A percentile compares a stretch with the other conserved stretches of the same genome.
Conservation (phyloP, 805 yeast genomes). For the Myxozyma geophila region DNA sequence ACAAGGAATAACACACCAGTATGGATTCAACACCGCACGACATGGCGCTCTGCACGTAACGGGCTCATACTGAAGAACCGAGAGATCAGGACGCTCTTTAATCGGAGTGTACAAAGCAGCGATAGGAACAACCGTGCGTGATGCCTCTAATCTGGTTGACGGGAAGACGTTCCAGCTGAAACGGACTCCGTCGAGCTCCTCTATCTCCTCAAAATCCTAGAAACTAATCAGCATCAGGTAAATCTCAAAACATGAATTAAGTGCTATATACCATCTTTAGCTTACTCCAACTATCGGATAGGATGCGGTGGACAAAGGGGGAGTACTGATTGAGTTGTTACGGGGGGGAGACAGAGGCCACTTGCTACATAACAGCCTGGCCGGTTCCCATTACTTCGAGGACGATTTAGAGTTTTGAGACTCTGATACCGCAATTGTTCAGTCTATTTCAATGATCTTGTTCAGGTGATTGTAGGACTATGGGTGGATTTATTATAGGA, state of each 20-base stretch:
- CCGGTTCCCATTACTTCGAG: constrained; percentile 1
- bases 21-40: constrained; percentile 85
- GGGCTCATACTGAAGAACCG: constrained; percentile 85
- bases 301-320: constrained; percentile 6
- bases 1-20: constrained; percentile 50
- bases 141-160: constrained; percentile 83
- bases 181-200: constrained; percentile 67
- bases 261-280: constrained; percentile 1
- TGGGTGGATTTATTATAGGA: not conserved
- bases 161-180: constrained; percentile 90
- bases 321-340: not conserved
- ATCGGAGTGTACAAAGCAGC: constrained; percentile 96
- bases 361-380: constrained; percentile 18
- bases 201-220: constrained; percentile 61
- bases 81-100: constrained; percentile 73
- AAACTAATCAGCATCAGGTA: not conserved
- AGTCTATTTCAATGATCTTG: not conserved
- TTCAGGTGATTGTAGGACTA: not conserved
- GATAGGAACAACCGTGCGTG: constrained; percentile 89
- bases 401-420: not conserved
- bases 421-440: not conserved
- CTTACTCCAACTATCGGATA: not conserved
- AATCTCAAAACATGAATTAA: not conserved
- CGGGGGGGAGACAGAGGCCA: constrained; percentile 6
- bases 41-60: constrained; percentile 79